phyloP scores from a whole-genome alignment of 352 stramenopile genomes.

The Phytopythium vexans region DNA sequence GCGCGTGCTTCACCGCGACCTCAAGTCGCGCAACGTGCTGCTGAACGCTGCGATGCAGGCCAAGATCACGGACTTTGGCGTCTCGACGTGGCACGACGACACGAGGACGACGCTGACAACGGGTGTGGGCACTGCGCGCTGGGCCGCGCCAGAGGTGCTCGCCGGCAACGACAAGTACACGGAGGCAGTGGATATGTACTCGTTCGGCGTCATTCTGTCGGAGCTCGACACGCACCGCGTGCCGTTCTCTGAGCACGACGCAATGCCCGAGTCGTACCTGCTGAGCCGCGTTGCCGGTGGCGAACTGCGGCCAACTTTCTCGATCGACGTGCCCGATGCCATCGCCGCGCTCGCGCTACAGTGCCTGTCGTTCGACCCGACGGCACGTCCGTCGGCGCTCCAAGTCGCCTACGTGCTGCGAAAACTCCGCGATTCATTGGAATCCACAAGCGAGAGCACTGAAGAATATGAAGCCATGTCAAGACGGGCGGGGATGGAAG shows the following conservation, averaged over 20 bases:
- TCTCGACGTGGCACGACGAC: constrained; percentile 12
- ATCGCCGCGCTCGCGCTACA: constrained; percentile 19
- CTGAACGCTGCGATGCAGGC: not conserved
- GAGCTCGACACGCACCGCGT: constrained; percentile 44
- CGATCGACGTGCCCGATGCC: constrained; percentile 1
- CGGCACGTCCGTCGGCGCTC: constrained; percentile 19
- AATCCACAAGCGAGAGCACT: no score
- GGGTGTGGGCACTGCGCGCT: constrained; percentile 41
- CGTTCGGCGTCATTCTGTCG: constrained; percentile 41
- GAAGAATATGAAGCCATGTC: no score
- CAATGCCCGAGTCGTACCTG: constrained; percentile 22
- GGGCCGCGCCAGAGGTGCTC: constrained; percentile 53
- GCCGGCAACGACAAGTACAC: constrained; percentile 37
- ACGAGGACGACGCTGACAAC: constrained; percentile 13
- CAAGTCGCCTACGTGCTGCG: constrained; percentile 28
- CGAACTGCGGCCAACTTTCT: constrained; percentile 23
- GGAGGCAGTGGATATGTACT: constrained; percentile 39
- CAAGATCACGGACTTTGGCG: constrained; percentile 7
- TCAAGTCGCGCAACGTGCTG: constrained; percentile 17
- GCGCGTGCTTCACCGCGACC: constrained; percentile 21
- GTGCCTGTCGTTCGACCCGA: constrained; percentile 23
- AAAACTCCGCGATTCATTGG: no score
- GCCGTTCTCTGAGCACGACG: constrained; percentile 23
- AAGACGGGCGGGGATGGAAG: no score
- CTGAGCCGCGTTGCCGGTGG: constrained; percentile 21